A percentile compares a stretch with the other conserved stretches of the same genome.
These are phyloP conservation scores for Cordyceps cicadae DNA, from an alignment of 2,329 filamentous ascomycete species.

Conservation along the genomic window DNA sequence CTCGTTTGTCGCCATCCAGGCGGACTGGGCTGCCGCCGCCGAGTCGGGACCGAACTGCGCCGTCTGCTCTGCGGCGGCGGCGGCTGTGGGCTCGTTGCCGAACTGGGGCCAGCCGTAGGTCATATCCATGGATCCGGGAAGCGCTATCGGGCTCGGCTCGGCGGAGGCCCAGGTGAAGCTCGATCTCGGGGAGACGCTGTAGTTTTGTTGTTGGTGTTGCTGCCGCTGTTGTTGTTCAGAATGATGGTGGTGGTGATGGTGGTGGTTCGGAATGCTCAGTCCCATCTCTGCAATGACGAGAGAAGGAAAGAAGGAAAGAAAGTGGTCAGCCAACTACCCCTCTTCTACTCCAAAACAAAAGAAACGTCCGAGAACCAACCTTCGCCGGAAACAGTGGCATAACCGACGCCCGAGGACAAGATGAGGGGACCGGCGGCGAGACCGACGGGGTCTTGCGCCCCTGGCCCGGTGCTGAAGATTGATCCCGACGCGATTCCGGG, in stretches of 20 bases:
- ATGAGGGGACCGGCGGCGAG: not conserved
- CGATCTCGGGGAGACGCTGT: not conserved
- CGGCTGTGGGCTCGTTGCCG: not conserved
- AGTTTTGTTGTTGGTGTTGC: not conserved
- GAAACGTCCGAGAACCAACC: not conserved
- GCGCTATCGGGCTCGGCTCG: not conserved
- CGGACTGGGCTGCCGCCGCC: not conserved
- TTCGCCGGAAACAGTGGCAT: not conserved
- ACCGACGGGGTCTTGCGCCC: not conserved
- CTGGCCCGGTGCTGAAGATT: not conserved
- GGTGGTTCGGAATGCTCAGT: not conserved
- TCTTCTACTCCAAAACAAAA: no score
- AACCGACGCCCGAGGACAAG: not conserved
- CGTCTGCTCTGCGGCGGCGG: not conserved
- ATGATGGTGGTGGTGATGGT: not conserved
- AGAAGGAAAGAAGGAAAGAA: no score
- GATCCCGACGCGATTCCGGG: conserved; percentile 22
- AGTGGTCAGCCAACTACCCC: not conserved
- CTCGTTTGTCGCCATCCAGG: not conserved
- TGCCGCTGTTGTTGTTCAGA: not conserved
- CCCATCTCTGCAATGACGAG: not conserved
- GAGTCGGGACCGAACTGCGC: not conserved
- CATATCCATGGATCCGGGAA: conserved; percentile 4
- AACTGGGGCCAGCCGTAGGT: not conserved
- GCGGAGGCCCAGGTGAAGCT: not conserved